phyloP scores from a whole-genome alignment of 371 early-diverging fungal species.

The Blastocladiella emersonii region DNA sequence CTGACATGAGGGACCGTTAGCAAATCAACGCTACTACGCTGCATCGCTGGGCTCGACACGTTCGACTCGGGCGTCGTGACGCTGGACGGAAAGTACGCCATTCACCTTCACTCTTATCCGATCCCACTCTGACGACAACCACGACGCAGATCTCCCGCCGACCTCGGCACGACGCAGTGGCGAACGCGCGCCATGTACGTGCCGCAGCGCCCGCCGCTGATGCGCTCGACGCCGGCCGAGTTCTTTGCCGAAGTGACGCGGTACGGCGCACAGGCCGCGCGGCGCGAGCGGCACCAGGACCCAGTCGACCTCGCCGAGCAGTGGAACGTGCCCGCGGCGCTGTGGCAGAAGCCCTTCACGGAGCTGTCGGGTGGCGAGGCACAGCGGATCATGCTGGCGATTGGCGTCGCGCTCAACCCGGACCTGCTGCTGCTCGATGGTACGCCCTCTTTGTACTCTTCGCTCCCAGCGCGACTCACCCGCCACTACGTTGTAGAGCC shows the following conservation, averaged over 20 bases:
- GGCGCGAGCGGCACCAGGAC: constrained; percentile 25
- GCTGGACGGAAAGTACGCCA: constrained; percentile 32
- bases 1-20: constrained; percentile 18
- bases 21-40: constrained; percentile 72
- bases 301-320: constrained; percentile 45
- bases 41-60: constrained; percentile 56
- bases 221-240: constrained; percentile 58
- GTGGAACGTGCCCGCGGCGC: constrained; percentile 48
- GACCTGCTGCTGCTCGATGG: constrained; percentile 68
- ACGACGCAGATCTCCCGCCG: not conserved
- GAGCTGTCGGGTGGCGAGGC: constrained; percentile 78
- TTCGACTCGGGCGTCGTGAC: constrained; percentile 44
- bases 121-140: not conserved
- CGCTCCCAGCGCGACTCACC: not conserved
- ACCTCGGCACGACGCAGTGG: constrained; percentile 29
- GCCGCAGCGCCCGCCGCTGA: constrained; percentile 61
- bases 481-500: constrained; percentile 40
- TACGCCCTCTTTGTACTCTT: constrained; percentile 11
- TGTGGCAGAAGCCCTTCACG: constrained; percentile 61
- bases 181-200: constrained; percentile 69
- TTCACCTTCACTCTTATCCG: not conserved
- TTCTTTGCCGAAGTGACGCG: constrained; percentile 39
- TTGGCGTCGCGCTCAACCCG: constrained; percentile 68
- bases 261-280: constrained; percentile 38
- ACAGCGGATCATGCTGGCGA: constrained; percentile 66